These are phyloP conservation scores for Waitea zeae DNA, from an alignment of 1,284 basidiomycete species.

Conservation along the genomic window DNA sequence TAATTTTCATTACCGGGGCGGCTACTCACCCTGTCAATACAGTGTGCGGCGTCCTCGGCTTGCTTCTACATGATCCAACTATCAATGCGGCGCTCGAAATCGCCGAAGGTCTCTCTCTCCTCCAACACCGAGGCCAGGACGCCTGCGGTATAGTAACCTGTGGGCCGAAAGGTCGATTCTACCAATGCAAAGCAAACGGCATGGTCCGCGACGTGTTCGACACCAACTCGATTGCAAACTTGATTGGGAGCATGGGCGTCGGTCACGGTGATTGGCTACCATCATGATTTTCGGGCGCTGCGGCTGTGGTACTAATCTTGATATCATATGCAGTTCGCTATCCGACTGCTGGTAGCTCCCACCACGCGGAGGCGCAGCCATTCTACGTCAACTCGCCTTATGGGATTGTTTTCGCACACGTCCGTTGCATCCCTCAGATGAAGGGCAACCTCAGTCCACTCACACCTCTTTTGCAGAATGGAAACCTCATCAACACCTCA, in stretches of 20 bases:
- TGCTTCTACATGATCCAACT: slow-evolving; percentile 64
- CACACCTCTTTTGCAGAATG: slow-evolving; percentile 51
- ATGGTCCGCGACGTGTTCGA: slow-evolving; percentile 99
- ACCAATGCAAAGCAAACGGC: slow-evolving; percentile 99
- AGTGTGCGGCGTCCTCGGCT: slow-evolving; percentile 86
- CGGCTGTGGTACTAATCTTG: not conserved
- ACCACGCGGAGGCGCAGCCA: slow-evolving; percentile 96
- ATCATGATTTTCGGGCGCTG: slow-evolving; percentile 8
- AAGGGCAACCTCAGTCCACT: slow-evolving; percentile 4
- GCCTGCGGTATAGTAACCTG: slow-evolving; percentile 97
- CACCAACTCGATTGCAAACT: slow-evolving; percentile 52
- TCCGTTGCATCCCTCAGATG: slow-evolving; percentile 19
- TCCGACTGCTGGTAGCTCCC: slow-evolving; percentile 94
- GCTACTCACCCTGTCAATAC: no score
- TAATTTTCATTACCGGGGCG: no score
- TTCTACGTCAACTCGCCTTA: slow-evolving; percentile 99
- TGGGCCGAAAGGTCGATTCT: slow-evolving; percentile 88
- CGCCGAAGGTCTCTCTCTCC: slow-evolving; percentile 76
- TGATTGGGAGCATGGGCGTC: slow-evolving; percentile 93
- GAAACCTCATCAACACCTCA: slow-evolving; percentile 92
- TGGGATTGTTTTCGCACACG: slow-evolving; percentile 96
- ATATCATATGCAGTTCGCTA: slow-evolving; percentile 81
- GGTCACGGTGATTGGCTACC: slow-evolving; percentile 78
- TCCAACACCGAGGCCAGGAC: slow-evolving; percentile 95
- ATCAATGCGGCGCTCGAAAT: slow-evolving; percentile 75